A percentile compares a stretch with the other conserved stretches of the same genome.
Conservation (phyloP, 1,284 basidiomycete species). For the Pseudozyma hubeiensis region DNA sequence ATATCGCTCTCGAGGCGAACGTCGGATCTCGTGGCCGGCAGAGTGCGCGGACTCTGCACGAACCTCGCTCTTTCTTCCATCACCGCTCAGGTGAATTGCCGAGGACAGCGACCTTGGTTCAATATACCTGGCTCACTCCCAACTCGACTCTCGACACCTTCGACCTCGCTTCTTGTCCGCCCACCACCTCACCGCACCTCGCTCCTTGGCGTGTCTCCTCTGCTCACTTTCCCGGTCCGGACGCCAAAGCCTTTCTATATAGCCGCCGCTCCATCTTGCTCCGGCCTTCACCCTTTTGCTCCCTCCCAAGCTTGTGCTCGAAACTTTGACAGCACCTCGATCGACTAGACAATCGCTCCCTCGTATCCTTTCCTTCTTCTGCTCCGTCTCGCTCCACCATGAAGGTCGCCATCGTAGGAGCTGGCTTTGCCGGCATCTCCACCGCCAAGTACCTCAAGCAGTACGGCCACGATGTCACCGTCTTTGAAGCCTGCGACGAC, state of each 20-base stretch:
- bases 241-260: constrained; percentile 12
- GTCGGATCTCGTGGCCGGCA: constrained; percentile 17
- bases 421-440: constrained; percentile 50
- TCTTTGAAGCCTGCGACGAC: constrained; percentile 44
- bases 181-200: background rate
- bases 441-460: constrained; percentile 51
- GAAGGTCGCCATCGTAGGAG: constrained; percentile 49
- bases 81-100: background rate
- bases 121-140: background rate
- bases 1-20: background rate
- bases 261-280: constrained; percentile 7
- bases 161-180: constrained; percentile 17
- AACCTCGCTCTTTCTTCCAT: background rate
- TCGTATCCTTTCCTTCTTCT: background rate
- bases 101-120: background rate
- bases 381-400: constrained; percentile 7
- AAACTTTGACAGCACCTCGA: background rate
- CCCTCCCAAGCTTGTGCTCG: too few species aligned
- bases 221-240: too few species aligned
- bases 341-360: background rate
- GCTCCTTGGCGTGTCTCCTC: background rate
- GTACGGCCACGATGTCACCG: constrained; percentile 47
- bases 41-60: constrained; percentile 24
- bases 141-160: background rate
- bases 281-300: background rate